phyloP scores from a whole-genome alignment of 2,329 filamentous ascomycete species.

The Phoma sp. region DNA sequence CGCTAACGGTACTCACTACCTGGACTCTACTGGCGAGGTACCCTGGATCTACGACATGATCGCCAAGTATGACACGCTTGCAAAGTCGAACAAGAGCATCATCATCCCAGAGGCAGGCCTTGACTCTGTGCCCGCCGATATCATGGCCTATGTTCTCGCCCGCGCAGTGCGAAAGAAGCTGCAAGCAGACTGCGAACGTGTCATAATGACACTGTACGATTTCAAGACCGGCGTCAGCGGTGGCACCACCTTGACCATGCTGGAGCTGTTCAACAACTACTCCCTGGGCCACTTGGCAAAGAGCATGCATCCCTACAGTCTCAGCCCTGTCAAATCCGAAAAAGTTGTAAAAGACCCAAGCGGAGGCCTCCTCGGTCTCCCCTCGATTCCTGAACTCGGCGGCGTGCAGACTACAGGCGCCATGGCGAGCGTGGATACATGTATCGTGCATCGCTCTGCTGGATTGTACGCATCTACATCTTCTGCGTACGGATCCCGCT shows the following conservation, averaged over 20 bases:
- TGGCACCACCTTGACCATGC: constrained; percentile 68
- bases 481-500: constrained; percentile 60
- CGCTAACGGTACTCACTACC: constrained; percentile 69
- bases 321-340: constrained; percentile 55
- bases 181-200: constrained; percentile 57
- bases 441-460: constrained; percentile 66
- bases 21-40: constrained; percentile 70
- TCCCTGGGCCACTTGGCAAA: constrained; percentile 55
- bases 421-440: constrained; percentile 59
- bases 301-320: constrained; percentile 58
- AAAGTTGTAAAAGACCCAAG: constrained; percentile 43
- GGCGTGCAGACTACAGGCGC: constrained; percentile 64
- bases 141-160: constrained; percentile 61
- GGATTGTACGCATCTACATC: constrained; percentile 56
- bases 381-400: constrained; percentile 63
- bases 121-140: constrained; percentile 67
- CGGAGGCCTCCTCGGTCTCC: constrained; percentile 57
- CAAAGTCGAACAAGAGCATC: constrained; percentile 66
- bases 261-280: constrained; percentile 62
- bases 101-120: constrained; percentile 66
- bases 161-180: constrained; percentile 60
- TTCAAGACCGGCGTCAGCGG: constrained; percentile 59
- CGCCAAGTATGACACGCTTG: constrained; percentile 64
- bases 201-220: constrained; percentile 61
- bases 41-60: constrained; percentile 70